Conservation (phyloP, 2,329 filamentous ascomycete species). For the Chrysoporthe austroafricana region DNA sequence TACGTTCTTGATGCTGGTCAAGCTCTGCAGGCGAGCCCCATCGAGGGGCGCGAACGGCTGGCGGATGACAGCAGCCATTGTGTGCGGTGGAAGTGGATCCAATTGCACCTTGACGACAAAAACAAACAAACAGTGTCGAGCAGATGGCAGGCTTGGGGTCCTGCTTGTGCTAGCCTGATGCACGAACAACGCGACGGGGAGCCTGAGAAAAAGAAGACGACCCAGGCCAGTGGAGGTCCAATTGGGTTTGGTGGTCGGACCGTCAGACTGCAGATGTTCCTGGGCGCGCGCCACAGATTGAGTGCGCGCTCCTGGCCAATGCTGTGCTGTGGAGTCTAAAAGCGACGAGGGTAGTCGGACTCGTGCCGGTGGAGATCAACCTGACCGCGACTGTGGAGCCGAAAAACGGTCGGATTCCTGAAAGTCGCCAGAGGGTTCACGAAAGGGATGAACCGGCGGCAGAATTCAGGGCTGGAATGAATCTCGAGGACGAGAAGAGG, state of each 20-base stretch:
- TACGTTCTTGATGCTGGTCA: conserved; percentile 78
- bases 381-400: conserved; percentile 27
- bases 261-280: conserved; percentile 23
- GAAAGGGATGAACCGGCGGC: not conserved
- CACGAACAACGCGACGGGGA: conserved; percentile 15
- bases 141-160: conserved; percentile 3
- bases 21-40: conserved; percentile 68
- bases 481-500: not conserved
- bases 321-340: conserved; percentile 23
- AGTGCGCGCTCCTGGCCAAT: conserved; percentile 21
- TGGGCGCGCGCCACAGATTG: conserved; percentile 20
- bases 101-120: conserved; percentile 2
- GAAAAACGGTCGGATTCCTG: conserved; percentile 3
- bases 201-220: not conserved
- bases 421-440: not conserved
- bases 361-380: conserved; percentile 20
- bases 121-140: conserved; percentile 26
- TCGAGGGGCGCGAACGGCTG: conserved; percentile 79
- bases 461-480: conserved; percentile 2
- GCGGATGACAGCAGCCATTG: conserved; percentile 62
- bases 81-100: conserved; percentile 25
- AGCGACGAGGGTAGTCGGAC: conserved; percentile 19
- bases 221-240: conserved; percentile 19
- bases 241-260: conserved; percentile 24
- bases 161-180: conserved; percentile 11